These are phyloP conservation scores for Boletus rubescentipes DNA, from an alignment of 768 basidiomycete genomes.

Conservation along the genomic window DNA sequence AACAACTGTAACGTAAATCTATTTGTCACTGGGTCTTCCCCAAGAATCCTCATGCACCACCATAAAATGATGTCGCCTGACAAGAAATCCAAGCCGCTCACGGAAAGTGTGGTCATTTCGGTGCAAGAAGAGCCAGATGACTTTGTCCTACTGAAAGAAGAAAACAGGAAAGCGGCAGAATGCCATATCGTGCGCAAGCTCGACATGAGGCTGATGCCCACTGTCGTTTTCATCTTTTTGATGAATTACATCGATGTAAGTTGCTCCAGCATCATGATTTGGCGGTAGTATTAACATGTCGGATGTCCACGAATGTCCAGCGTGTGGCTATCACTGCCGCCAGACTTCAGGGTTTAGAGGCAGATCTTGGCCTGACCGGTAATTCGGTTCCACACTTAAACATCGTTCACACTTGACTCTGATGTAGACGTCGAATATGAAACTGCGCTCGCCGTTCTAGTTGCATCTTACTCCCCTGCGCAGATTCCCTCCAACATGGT, in stretches of 20 bases:
- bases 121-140: conserved; percentile 6
- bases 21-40: not conserved
- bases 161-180: conserved; percentile 18
- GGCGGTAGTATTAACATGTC: not conserved
- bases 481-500: conserved; percentile 72
- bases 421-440: conserved; percentile 50
- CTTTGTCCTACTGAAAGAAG: conserved; percentile 8
- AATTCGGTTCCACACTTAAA: not conserved
- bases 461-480: conserved; percentile 59
- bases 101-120: not conserved
- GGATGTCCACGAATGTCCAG: conserved; percentile 15
- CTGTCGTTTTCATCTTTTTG: conserved; percentile 22
- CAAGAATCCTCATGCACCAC: no score
- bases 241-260: conserved; percentile 30
- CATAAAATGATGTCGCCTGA: not conserved
- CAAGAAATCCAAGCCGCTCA: conserved; percentile 11
- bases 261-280: not conserved
- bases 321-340: conserved; percentile 41
- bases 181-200: conserved; percentile 27
- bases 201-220: conserved; percentile 30
- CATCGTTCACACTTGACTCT: not conserved
- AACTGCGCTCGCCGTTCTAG: conserved; percentile 51
- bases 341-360: conserved; percentile 39
- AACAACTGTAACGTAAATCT: no score
- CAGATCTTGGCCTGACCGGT: conserved; percentile 39